Evolutionary conservation across 1,284 basidiomycete species (phyloP).

Genomic region (Neolentinus lepideus): DNA sequence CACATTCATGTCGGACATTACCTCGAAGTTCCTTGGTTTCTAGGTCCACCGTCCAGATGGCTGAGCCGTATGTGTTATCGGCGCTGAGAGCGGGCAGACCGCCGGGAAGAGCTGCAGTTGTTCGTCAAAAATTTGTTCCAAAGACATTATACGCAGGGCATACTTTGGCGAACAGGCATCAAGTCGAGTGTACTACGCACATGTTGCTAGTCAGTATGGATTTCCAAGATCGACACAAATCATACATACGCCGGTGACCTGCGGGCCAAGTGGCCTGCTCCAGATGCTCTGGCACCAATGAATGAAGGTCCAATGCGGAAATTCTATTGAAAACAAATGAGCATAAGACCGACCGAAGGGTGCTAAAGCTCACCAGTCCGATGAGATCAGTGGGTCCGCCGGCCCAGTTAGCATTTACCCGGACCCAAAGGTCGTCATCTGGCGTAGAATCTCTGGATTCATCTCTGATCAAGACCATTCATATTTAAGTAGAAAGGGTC

Average conservation of each 20-base stretch:
- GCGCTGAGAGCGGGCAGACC: constrained; percentile 4
- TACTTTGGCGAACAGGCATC: not conserved
- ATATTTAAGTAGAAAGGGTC: constrained; percentile 12
- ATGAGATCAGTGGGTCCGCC: constrained; percentile 23
- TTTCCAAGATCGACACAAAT: too few relatives aligned
- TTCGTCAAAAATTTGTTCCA: not conserved
- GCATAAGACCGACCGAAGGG: not conserved
- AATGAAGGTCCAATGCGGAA: constrained; percentile 27
- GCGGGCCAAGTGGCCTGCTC: not conserved
- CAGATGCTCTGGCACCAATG: constrained; percentile 22
- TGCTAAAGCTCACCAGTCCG: constrained; percentile 22
- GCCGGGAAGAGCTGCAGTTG: not conserved
- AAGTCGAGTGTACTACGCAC: not conserved
- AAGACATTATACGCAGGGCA: not conserved
- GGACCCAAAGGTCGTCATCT: constrained; percentile 24
- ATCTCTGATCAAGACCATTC: constrained; percentile 23
- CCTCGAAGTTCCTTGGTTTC: constrained; percentile 28
- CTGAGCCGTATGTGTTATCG: constrained; percentile 24
- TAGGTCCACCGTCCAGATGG: constrained; percentile 17
- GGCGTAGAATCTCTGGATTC: constrained; percentile 8
- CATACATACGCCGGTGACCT: not conserved
- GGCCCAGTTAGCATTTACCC: constrained; percentile 17
- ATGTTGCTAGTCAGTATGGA: not conserved
- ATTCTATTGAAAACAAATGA: constrained; percentile 21
- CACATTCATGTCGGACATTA: constrained; percentile 12